Base-by-base conservation (phyloP, 1,284 basidiomycete genomes). In the Pyrrhoderma lamaoense region DNA sequence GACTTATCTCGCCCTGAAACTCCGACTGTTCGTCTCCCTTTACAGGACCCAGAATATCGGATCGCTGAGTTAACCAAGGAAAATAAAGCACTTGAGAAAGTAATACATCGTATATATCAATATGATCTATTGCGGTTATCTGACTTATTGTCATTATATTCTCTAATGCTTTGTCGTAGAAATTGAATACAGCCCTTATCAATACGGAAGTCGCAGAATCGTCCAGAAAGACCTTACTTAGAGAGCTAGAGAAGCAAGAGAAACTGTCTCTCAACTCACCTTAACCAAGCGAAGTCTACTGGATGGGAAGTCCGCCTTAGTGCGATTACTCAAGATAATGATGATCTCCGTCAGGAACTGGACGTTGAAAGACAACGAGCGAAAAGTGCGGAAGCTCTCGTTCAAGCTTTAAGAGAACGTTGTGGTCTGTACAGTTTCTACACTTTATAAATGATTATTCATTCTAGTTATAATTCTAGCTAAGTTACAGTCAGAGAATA, bases 261-360 rank as follows among this genome's bases (percentile, higher is more conserved):
- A 72, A 19, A 76, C 79, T 36, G 75, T 91, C 48, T 76, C 78
- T n/a, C 79, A 82, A 39, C 66, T 93, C 52, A 80, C 77, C 22
- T 74, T 79, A 80, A 83, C 57, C 76, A 85, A 53, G 83, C 81
- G 31, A 80, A 82, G 44, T 77, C 83, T 2, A 70, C 81, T 8
- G 85, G 84, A 8, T 77, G 80, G 73, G 87, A 90, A 59, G 72
- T 73, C 19, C 78, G 80, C 16, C 62, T 93, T n/a, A 74, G 75
- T 14, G 65, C 71, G 18, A 74, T 74, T 16, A 66, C 78, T 45
- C 79, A 80, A 59, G 89, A 93, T 65, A 79, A 80, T 58, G 90
- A 96, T 45, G 93, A 97, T 62, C 74, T 89, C 60, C 80, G 82
- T 53, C 90, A 95, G 64, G 88, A 93, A 62, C 74, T 86, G 21